phyloP scores from a whole-genome alignment of 2,329 filamentous ascomycete genomes.

The Pseudocercospora fijiensis region DNA sequence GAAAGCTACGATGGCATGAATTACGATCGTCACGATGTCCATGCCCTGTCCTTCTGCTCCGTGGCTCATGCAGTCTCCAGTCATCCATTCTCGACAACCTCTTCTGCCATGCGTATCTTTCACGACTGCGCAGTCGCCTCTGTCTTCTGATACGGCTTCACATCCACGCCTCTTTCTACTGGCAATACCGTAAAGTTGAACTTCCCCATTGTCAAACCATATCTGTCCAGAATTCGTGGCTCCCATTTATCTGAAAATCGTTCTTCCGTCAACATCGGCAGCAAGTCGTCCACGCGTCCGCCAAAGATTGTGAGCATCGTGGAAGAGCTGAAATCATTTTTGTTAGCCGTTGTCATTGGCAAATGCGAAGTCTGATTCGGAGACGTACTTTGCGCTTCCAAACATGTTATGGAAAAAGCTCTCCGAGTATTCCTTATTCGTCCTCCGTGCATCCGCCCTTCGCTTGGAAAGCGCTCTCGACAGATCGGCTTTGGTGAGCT shows the following conservation, averaged over 20 bases:
- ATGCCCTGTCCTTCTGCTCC: not conserved
- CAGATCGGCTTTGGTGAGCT: slow-evolving; percentile 42
- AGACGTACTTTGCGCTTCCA: slow-evolving; percentile 38
- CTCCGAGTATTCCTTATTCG: slow-evolving; percentile 39
- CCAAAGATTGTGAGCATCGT: slow-evolving; percentile 47
- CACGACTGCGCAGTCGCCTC: not conserved
- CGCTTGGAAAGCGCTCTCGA: slow-evolving; percentile 37
- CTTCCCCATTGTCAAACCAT: slow-evolving; percentile 45
- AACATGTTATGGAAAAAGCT: slow-evolving; percentile 42
- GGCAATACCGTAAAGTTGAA: slow-evolving; percentile 45
- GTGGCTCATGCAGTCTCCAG: not conserved
- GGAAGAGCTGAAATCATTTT: slow-evolving; percentile 37
- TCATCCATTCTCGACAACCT: not conserved
- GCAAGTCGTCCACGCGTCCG: slow-evolving; percentile 41
- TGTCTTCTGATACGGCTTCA: slow-evolving; percentile 29
- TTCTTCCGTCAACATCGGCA: slow-evolving; percentile 44
- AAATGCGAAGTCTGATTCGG: not conserved
- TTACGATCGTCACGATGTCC: not conserved
- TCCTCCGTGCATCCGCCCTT: slow-evolving; percentile 38
- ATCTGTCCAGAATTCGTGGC: slow-evolving; percentile 40
- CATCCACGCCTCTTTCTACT: slow-evolving; percentile 42
- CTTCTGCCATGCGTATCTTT: not conserved
- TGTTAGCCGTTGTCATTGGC: slow-evolving; percentile 5
- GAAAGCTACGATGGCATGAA: not conserved
- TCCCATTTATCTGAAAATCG: slow-evolving; percentile 45